Base-by-base conservation (phyloP, 1,284 basidiomycete genomes). In the Moesziomyces sp. region DNA sequence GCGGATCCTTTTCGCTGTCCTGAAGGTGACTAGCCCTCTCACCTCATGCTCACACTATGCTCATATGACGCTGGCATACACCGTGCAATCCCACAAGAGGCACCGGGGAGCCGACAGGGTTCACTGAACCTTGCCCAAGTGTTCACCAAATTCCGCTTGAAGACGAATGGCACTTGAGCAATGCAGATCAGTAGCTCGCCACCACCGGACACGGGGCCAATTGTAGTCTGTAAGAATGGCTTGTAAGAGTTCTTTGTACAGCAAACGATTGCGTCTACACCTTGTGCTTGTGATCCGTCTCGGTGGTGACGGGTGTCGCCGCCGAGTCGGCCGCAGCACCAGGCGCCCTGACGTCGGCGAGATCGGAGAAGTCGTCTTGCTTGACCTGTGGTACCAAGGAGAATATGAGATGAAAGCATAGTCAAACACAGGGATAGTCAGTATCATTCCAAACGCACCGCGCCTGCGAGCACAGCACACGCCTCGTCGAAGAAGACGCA, bases 281-380 rank as follows among this genome's bases (percentile, higher is more conserved):
- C 46, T 67, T 63, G 60, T 73, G 70, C 46, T 60, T 59, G 57
- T 73, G 64, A 43, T 67, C 70, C 21, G 47, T 21, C 45, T 73
- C 70, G 42, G 70, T 73, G 5, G 70, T 73, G 52, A 67, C 53
- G 14, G 70, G 70, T 28, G 54, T 35, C 10, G 30, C 11, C 1
- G 30, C 30, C 7, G 58, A 58, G 24, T 50, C 57, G 28, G 44
- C 21, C 5, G 58, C 58, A 35, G 61, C 45, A 16, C 38, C 38
- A 26, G 74, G 60, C 14, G 74, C 74, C 33, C 74, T 52, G 24
- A 79, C 58, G 40, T 77, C 68, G 21, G 73, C 77, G 14, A 79
- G 58, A 45, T 79, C 77, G 18, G 76, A 74, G 30, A 79, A 79
- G 64, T 79, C 77, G 62, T 79, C 77, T 74, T 79, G 77, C 68